Percentiles rank a stretch among this genome's conserved stretches.
Conservation (phyloP, 139 green algal genomes). For the Volvox reticuliferus region DNA sequence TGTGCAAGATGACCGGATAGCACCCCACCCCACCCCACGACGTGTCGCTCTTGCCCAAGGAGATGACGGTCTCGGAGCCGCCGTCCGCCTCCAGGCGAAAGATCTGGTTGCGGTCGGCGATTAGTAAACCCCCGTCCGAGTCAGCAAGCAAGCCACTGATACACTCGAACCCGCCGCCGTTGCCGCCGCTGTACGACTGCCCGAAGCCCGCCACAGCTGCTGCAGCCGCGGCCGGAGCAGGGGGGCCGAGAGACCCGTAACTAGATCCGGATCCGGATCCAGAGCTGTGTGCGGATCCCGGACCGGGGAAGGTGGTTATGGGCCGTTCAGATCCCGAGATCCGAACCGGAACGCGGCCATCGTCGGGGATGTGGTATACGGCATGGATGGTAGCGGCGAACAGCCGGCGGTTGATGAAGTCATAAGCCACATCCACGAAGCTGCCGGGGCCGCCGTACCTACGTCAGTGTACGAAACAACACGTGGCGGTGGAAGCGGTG, state of each 20-base stretch:
- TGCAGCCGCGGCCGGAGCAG: not conserved
- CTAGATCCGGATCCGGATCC: too few relatives aligned
- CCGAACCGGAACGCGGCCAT: not conserved
- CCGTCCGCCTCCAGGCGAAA: slow-evolving; percentile 17
- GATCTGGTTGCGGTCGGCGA: slow-evolving; percentile 33
- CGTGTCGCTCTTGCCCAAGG: slow-evolving; percentile 30
- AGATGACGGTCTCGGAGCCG: not conserved
- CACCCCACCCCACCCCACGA: slow-evolving; percentile 9
- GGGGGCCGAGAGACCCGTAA: not conserved
- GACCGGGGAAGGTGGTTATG: too few relatives aligned
- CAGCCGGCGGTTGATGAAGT: not conserved
- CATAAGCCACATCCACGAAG: slow-evolving; percentile 40
- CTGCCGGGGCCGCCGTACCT: slow-evolving; percentile 35
- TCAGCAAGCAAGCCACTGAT: slow-evolving; percentile 24
- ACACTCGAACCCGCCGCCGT: not conserved
- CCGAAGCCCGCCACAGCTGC: not conserved
- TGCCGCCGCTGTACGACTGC: not conserved
- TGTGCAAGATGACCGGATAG: slow-evolving; percentile 16
- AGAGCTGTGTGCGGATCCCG: too few relatives aligned
- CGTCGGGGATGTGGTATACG: slow-evolving; percentile 7
- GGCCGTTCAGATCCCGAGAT: not conserved
- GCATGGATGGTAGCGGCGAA: slow-evolving; percentile 29
- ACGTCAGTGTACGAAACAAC: not conserved
- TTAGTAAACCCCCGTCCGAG: not conserved
- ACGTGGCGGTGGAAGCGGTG: too few relatives aligned